These are phyloP conservation scores for Alternaria brassicae DNA, from an alignment of 2,329 filamentous ascomycete species.

Conservation along the genomic window DNA sequence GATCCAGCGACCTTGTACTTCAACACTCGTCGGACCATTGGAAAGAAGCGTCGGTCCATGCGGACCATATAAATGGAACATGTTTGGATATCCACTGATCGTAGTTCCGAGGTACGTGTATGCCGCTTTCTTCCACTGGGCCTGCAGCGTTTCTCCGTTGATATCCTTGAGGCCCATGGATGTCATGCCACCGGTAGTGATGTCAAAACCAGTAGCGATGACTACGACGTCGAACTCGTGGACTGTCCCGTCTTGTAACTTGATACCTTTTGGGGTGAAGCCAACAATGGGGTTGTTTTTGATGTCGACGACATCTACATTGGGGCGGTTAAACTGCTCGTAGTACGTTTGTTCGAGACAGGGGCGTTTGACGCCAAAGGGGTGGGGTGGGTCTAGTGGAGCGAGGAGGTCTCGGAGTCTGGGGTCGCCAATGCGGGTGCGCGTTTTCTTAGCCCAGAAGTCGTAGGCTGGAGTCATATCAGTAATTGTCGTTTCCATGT, in stretches of 20 bases:
- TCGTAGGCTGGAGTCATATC: conserved; percentile 48
- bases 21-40: conserved; percentile 50
- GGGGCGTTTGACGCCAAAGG: conserved; percentile 50
- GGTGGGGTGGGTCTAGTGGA: conserved; percentile 48
- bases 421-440: conserved; percentile 47
- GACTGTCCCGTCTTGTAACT: conserved; percentile 39
- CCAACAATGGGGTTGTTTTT: conserved; percentile 38
- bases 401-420: conserved; percentile 45
- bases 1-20: conserved; percentile 50
- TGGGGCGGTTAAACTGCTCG: conserved; percentile 48
- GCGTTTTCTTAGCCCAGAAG: conserved; percentile 51
- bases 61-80: conserved; percentile 19
- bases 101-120: conserved; percentile 19
- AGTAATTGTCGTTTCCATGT: conserved; percentile 21
- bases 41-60: conserved; percentile 34
- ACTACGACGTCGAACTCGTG: conserved; percentile 48
- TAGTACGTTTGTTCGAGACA: conserved; percentile 53
- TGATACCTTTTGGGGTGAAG: conserved; percentile 40
- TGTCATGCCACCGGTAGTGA: conserved; percentile 44
- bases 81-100: conserved; percentile 15
- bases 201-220: conserved; percentile 47
- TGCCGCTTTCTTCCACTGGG: conserved; percentile 17
- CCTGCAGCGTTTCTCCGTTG: conserved; percentile 18
- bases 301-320: conserved; percentile 50
- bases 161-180: conserved; percentile 29